Conservation (phyloP, 2,329 filamentous ascomycete genomes). For the Eutypa lata region DNA sequence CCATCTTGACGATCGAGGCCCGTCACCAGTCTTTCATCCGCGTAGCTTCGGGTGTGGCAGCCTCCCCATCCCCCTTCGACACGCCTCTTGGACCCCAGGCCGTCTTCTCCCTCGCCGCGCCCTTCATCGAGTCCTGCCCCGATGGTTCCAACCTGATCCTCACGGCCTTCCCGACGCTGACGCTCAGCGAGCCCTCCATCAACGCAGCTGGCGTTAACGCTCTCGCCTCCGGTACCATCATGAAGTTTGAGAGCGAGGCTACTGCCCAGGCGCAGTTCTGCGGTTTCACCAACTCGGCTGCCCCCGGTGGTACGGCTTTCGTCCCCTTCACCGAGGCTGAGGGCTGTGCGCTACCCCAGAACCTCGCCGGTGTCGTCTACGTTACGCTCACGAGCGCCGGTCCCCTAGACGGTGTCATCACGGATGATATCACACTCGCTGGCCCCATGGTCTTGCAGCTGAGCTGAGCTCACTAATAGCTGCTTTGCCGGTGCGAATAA, state of each 20-base stretch:
- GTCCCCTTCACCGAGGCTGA: conserved; percentile 49
- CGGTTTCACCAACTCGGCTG: conserved; percentile 62
- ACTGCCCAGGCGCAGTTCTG: conserved; percentile 55
- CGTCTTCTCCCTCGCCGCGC: conserved; percentile 70
- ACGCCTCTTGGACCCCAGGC: conserved; percentile 64
- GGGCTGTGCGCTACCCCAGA: conserved; percentile 60
- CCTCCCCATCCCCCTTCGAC: conserved; percentile 68
- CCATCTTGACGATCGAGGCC: conserved; percentile 70
- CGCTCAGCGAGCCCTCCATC: conserved; percentile 44
- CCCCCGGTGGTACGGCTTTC: conserved; percentile 59
- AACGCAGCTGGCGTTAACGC: conserved; percentile 33
- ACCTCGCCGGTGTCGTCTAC: conserved; percentile 63
- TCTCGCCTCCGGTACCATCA: conserved; percentile 36
- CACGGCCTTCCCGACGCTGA: conserved; percentile 58
- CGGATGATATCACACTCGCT: conserved; percentile 63
- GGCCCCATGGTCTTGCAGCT: conserved; percentile 59
- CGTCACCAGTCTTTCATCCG: conserved; percentile 74
- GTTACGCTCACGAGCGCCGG: conserved; percentile 59
- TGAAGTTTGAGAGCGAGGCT: conserved; percentile 50
- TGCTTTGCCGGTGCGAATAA: too few relatives aligned
- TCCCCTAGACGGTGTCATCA: conserved; percentile 49
- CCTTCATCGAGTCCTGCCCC: conserved; percentile 71
- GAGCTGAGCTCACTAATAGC: conserved; percentile 32
- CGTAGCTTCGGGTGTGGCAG: conserved; percentile 51
- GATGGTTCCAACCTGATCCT: conserved; percentile 61